Evolutionary conservation across 1,284 basidiomycete species (phyloP), one percentile per base, ranked within the genome.

Genomic region (Phellopilus nigrolimitatus): DNA sequence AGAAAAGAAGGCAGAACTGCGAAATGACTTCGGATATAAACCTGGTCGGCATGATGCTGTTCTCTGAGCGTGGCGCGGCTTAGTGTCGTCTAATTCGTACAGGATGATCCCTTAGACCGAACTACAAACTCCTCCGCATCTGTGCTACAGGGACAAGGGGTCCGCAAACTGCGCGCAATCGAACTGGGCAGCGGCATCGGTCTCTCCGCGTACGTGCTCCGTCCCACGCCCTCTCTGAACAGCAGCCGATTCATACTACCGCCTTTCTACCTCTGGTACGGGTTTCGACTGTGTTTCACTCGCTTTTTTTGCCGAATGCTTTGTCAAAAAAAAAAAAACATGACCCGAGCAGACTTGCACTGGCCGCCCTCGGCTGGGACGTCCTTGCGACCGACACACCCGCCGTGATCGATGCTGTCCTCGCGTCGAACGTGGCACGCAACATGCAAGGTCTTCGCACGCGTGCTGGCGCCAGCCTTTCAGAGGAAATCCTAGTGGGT

Each of bases 121-220:
- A n/a, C n/a, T n/a, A n/a, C n/a, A n/a, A n/a, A n/a, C n/a, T n/a
- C n/a, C n/a, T 9, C 28, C 44, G 44, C 17, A 10, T 48, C 37
- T 21, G 24, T 7, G 4, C 34, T 3, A 28, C 21, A 13, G 24
- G 17, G 10, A 15, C 15, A n/a, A 48, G 51, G 57, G 37, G 63
- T 63, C 46, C 55, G 58, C 43, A 65, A 66, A 45, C 74, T 71
- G 30, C 70, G 69, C 49, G 84, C 78, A 3, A 71, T 93, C 53
- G 92, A 95, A 62, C 72, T 95, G 15, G 92, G 91, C 49, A 83
- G 84, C 59, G 91, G 92, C 25, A 81, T 89, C 46, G 91, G 91
- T 31, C 77, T 89, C 55, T 80, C 84, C 58, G 77, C 86, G 85
- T 88, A 67, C 64, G 82, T 73, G 41, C 57, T 54, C 42, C n/a